phyloP scores from a whole-genome alignment of 345 rosid species.

The Syzygium jambos region DNA sequence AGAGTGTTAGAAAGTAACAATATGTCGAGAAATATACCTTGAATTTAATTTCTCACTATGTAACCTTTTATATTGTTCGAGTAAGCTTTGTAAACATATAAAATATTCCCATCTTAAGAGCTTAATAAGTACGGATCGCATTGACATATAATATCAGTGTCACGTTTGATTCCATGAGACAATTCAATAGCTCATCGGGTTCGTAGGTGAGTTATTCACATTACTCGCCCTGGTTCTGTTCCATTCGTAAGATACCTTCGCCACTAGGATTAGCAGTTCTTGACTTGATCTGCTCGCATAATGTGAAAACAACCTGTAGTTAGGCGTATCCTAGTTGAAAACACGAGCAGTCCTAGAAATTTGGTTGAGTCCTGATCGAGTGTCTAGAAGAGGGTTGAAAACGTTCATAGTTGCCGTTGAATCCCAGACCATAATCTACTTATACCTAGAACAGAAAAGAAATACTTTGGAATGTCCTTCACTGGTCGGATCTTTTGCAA shows the following conservation, averaged over 20 bases:
- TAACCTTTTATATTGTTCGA: neutral
- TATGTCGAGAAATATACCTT: neutral
- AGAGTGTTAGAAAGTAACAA: neutral
- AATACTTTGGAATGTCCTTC: neutral
- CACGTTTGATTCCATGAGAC: neutral
- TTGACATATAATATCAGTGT: neutral
- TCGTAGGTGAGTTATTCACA: neutral
- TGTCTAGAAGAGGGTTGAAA: neutral
- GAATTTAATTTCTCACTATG: neutral
- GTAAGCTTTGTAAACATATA: neutral
- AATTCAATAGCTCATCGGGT: neutral
- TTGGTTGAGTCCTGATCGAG: neutral
- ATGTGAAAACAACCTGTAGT: neutral
- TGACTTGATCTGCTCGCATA: neutral
- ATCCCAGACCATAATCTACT: neutral
- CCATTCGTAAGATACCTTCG: neutral
- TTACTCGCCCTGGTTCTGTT: neutral
- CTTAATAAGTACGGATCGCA: neutral
- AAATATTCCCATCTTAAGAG: neutral
- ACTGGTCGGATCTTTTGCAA: neutral
- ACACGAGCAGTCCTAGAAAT: neutral
- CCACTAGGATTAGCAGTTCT: neutral
- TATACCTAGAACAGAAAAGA: neutral
- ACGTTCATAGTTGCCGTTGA: neutral
- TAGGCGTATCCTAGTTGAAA: neutral